Percentiles rank a stretch among this genome's conserved stretches.
phyloP scores from a whole-genome alignment of 192 early-diverging fungal species.

The Ramicandelaber brevisporus region DNA sequence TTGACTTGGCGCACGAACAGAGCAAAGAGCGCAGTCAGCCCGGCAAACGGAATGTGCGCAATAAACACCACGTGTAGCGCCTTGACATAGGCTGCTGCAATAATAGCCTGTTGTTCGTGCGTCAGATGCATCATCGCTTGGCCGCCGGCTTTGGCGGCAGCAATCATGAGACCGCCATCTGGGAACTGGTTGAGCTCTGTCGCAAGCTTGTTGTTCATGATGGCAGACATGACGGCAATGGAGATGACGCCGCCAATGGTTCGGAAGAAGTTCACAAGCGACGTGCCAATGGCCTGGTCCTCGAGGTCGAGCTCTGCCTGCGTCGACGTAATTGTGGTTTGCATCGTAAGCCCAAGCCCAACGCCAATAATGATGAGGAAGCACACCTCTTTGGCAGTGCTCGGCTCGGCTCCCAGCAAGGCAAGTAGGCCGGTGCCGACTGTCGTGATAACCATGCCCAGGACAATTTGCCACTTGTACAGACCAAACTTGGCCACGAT shows the following conservation, averaged over 20 bases:
- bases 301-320: conserved; percentile 29
- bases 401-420: conserved; percentile 18
- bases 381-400: conserved; percentile 20
- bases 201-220: conserved; percentile 31
- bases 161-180: too few species aligned
- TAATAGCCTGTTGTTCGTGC: conserved; percentile 11
- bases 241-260: conserved; percentile 27
- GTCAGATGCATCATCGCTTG: conserved; percentile 3
- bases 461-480: conserved; percentile 29
- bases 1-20: conserved; percentile 21
- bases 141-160: too few species aligned
- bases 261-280: conserved; percentile 28
- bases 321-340: conserved; percentile 35
- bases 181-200: conserved; percentile 5
- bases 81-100: conserved; percentile 25
- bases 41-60: conserved; percentile 22
- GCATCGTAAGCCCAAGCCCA: conserved; percentile 48
- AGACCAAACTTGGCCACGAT: conserved; percentile 24
- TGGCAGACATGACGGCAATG: conserved; percentile 21
- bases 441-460: conserved; percentile 27
- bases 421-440: conserved; percentile 29
- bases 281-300: conserved; percentile 36
- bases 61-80: conserved; percentile 25
- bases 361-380: conserved; percentile 39
- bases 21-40: conserved; percentile 14